phyloP scores from a whole-genome alignment of 306 rosid species.

The Inga leiocalycina region DNA sequence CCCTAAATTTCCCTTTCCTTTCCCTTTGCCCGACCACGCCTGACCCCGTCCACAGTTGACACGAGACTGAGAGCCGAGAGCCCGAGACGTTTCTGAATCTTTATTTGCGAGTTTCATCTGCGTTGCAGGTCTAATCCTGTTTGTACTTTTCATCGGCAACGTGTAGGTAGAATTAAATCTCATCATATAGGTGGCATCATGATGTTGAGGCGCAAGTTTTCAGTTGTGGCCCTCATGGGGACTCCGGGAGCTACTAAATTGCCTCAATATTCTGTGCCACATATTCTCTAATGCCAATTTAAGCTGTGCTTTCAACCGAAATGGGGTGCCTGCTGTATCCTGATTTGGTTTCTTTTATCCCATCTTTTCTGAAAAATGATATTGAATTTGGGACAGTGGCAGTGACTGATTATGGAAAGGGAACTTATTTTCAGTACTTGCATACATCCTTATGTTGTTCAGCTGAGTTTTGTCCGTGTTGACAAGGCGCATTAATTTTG shows the following conservation, averaged over 20 bases:
- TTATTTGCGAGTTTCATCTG: too few species aligned
- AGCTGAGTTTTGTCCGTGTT: background rate
- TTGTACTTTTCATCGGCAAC: too few species aligned
- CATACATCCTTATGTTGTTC: background rate
- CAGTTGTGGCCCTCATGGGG: background rate
- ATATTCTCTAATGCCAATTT: background rate
- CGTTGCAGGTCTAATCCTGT: too few species aligned
- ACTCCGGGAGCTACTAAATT: slow-evolving; percentile 17
- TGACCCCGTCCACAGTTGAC: too few species aligned
- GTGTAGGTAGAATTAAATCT: slow-evolving; percentile 14
- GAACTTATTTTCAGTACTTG: background rate
- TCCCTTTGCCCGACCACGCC: too few species aligned
- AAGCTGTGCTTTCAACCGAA: too few species aligned
- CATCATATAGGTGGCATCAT: slow-evolving; percentile 37
- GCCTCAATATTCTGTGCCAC: slow-evolving; percentile 32
- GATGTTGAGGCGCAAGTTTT: slow-evolving; percentile 43
- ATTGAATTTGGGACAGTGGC: background rate
- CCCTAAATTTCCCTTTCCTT: too few species aligned
- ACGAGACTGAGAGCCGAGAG: too few species aligned
- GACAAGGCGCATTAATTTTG: background rate
- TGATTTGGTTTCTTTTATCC: background rate
- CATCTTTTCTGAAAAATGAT: background rate
- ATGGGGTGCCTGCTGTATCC: background rate
- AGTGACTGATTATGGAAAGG: background rate
- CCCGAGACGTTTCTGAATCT: too few species aligned